Base-by-base conservation (phyloP, 441 rosid species). In the Arabidopsis hybrid region DNA sequence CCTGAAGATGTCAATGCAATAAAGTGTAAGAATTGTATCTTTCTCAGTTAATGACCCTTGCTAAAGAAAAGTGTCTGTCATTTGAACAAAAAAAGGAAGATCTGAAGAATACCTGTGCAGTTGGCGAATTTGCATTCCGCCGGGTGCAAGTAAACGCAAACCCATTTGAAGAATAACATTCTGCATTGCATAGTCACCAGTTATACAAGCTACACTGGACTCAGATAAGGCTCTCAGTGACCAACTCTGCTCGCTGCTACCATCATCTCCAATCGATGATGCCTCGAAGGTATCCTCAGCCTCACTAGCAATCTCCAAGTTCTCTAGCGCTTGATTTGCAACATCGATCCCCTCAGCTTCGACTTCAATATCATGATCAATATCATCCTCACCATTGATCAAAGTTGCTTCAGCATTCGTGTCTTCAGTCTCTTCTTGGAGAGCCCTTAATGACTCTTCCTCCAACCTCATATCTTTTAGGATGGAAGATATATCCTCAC, bases 111-210 rank as follows among this genome's bases (percentile, higher is more conserved):
- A 93, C 98, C 98, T 93, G 60, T 88, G 87, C 35, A 95, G 80
- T 79, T 93, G 89, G 46, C 90, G 93, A 65, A 95, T 93, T 75
- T 95, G 97, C 89, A 82, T 86, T 70, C 98, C 98, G 45, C 92
- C 94, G 8, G 97, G 91, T 57, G 96, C 97, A 75, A 91, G 79
- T 39, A 95, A 78, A 49, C 98, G 87, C 71, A 95, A 88, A 40
- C 98, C 99, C 91, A 95, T 93, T 85, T 91, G 99, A 66, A 95
- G 87, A 57, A 95, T 85, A 79, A 93, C 98, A 81, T 95, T 93
- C 83, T 93, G 98, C 98, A 93, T 93, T 4, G 98, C 98, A 74
- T 73, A 90, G 81, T 95, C 99, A 71, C 89, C 84, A 55, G 95
- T 95, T 64, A 95, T 83, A 79, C 99, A 95, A 77, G 97, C 98